Evolutionary conservation across 192 early-diverging fungal genomes (phyloP), one percentile per base, ranked within the genome.

Genomic region (Geosiphon pyriformis): DNA sequence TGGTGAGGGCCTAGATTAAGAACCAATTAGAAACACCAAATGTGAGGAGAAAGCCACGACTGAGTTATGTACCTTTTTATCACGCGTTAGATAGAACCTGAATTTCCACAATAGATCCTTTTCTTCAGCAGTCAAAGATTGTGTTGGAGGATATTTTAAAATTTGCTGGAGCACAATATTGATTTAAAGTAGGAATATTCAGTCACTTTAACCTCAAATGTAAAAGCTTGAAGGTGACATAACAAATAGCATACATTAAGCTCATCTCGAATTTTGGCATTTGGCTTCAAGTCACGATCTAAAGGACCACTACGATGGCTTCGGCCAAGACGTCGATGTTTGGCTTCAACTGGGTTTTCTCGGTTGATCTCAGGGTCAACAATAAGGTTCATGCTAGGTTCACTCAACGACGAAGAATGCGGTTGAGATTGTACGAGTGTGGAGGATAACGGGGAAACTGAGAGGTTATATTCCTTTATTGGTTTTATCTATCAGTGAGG

Each of bases 21-120:
- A n/a, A n/a, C n/a, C n/a, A n/a, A n/a, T n/a, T n/a, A n/a, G n/a
- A n/a, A n/a, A n/a, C n/a, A n/a, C n/a, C n/a, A n/a, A n/a, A n/a
- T n/a, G n/a, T n/a, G n/a, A n/a, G n/a, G n/a, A n/a, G n/a, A n/a
- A n/a, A n/a, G n/a, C n/a, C n/a, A n/a, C n/a, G n/a, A n/a, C n/a
- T n/a, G 42, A 34, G 20, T 1, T 18, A 17, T 48, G 58, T 78
- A 89, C 89, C 35, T 90, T 88, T 65, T 94, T 95, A 78, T 99
- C 94, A 23, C 90, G 75, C 23, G 94, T 92, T 47, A 99, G 77
- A 67, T 96, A 95, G 62, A 92, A 97, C 58, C 98, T 82, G 74
- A 95, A 99, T 70, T 96, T 98, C 98, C 98, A 99, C 25, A 98
- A 75, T n/a, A 94, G 67, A 66, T 99, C 93, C 70, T 96, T 96